Evolutionary conservation across 2,329 filamentous ascomycete species (phyloP), one percentile per base, ranked within the genome.

Genomic region (Beauveria sp.): DNA sequence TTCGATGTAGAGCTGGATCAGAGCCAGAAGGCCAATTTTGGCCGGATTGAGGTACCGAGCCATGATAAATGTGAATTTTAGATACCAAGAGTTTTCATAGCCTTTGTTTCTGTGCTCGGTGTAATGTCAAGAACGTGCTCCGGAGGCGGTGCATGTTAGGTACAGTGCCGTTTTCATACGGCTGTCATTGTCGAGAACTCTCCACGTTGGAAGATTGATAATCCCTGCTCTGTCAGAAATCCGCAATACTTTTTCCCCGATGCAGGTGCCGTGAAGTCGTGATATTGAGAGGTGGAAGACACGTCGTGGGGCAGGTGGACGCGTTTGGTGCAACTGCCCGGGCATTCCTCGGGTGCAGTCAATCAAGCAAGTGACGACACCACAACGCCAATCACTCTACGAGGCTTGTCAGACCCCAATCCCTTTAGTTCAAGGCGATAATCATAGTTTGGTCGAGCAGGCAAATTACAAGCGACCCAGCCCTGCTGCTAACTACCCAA

Each of bases 1-100:
- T 66, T 89, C 86, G 43, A 85, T 85, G 74, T 99, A 98, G 60
- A 97, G 81, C 68, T 91, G 85, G 58, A 95, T 83, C 59, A 99
- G 83, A 60, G 86, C 85, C 61, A 98, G 82, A 26, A 97, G 81
- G 69, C 89, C 88, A 67, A 98, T 84, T 72, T 95, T 96, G 67
- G 91, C 88, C 14, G 93, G 90, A n/a, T 90, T 96, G 51, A 98
- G 82, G 73, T 89, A 96, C 62, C 89, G 88, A 68, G 88, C 83
- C 88, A 93, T 96, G 58, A 16, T n/a, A 12, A 42, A n/a, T 20
- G 18, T 46, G 20, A 14, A 20, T 8, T 22, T 43, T 18, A n/a
- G 10, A 9, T 18, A 38, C 9, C 22, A 26, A 24, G 8, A 5
- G 18, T 28, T 6, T 26, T 7, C 12, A 16, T 8, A 18, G 28